Conservation (phyloP, 2,329 filamentous ascomycete genomes). For the Xylariaceae sp. region DNA sequence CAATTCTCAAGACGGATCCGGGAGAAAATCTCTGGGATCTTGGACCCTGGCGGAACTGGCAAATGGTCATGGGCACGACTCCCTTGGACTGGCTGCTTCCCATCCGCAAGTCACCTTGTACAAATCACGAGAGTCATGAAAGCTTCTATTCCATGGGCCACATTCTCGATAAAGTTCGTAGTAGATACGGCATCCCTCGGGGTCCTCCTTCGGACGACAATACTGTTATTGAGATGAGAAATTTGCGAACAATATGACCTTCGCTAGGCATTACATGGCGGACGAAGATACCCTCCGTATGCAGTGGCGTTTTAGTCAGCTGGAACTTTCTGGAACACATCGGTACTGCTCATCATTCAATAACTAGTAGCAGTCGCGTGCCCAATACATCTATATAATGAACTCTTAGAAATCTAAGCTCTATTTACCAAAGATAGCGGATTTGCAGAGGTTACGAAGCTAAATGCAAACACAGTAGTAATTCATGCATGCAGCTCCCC, state of each 20-base stretch:
- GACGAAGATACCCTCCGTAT: slow-evolving; percentile 34
- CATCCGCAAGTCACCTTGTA: slow-evolving; percentile 74
- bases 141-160: slow-evolving; percentile 73
- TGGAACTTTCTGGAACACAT: slow-evolving; percentile 2
- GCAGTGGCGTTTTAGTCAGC: slow-evolving; percentile 25
- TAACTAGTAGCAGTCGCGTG: neutral
- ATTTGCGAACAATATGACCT: slow-evolving; percentile 27
- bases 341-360: neutral
- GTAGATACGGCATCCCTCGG: slow-evolving; percentile 45
- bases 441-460: no score
- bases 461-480: no score
- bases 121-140: slow-evolving; percentile 66
- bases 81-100: slow-evolving; percentile 82
- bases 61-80: slow-evolving; percentile 76
- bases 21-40: slow-evolving; percentile 89
- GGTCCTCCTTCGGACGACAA: slow-evolving; percentile 30
- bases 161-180: slow-evolving; percentile 62
- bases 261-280: slow-evolving; percentile 19
- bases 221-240: slow-evolving; percentile 41
- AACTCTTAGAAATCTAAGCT: no score
- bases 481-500: no score
- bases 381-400: neutral
- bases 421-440: no score
- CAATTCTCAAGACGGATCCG: slow-evolving; percentile 73
- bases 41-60: slow-evolving; percentile 72